These are phyloP conservation scores for Hymenoscyphus repandus DNA, from an alignment of 2,329 filamentous ascomycete species.

Conservation along the genomic window DNA sequence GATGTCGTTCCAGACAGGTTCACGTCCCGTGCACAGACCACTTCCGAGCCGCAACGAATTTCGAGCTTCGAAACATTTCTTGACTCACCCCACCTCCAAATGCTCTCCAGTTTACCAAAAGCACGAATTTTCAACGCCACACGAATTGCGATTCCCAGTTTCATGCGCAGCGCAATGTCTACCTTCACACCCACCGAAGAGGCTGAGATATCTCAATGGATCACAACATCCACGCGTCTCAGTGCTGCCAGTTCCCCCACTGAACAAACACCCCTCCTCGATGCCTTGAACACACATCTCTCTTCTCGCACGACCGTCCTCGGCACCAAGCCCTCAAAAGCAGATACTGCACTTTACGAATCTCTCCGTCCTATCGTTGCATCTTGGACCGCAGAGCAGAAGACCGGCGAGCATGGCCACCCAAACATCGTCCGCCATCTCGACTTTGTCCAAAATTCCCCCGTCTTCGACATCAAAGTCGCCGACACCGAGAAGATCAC, in stretches of 20 bases:
- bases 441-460: constrained; percentile 91
- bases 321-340: constrained; percentile 82
- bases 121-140: background rate
- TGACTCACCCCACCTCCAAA: background rate
- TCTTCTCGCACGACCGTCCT: constrained; percentile 84
- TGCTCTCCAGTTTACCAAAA: background rate
- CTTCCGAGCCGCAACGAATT: background rate
- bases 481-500: constrained; percentile 68
- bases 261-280: constrained; percentile 60
- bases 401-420: constrained; percentile 81
- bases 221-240: constrained; percentile 70
- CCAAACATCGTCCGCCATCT: constrained; percentile 88
- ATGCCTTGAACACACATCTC: constrained; percentile 79
- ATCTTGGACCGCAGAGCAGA: constrained; percentile 77
- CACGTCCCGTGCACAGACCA: background rate
- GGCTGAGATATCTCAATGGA: constrained; percentile 85
- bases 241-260: constrained; percentile 46
- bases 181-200: constrained; percentile 76
- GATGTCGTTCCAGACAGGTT: background rate
- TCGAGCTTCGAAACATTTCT: background rate
- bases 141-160: background rate
- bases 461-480: constrained; percentile 65
- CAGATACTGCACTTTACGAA: constrained; percentile 79
- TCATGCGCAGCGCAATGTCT: constrained; percentile 51
- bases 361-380: constrained; percentile 71